Percentiles rank a stretch among this genome's conserved stretches.
These are phyloP conservation scores for Candida taoyuanica DNA, from an alignment of 805 yeast genomes.

Conservation along the genomic window DNA sequence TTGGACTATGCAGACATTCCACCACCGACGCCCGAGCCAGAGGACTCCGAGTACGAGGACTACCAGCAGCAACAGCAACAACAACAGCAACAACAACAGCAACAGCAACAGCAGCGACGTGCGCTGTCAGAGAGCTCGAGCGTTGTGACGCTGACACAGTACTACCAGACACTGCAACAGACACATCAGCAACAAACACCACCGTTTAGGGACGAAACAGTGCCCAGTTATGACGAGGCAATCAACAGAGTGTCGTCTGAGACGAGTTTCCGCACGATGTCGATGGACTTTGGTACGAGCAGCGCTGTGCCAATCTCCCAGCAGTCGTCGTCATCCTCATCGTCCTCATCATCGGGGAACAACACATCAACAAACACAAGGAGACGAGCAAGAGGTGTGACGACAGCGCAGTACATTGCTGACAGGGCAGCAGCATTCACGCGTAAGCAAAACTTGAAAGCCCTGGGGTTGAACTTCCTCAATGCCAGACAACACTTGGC, in stretches of 20 bases:
- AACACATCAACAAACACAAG: background rate
- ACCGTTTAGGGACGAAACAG: background rate
- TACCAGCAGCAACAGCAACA: slow-evolving; percentile 15
- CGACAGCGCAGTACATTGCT: slow-evolving; percentile 12
- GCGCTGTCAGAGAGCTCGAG: background rate
- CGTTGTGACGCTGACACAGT: background rate
- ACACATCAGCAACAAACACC: background rate
- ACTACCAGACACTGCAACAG: background rate
- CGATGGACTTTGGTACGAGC: too few species aligned
- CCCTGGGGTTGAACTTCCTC: slow-evolving; percentile 63
- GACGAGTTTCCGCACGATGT: background rate
- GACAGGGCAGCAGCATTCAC: slow-evolving; percentile 12
- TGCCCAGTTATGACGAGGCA: slow-evolving; percentile 1
- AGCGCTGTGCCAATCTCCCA: background rate
- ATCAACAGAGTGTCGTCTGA: background rate
- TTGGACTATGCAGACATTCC: slow-evolving; percentile 35
- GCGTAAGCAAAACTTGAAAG: slow-evolving; percentile 36
- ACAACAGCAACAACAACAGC: background rate
- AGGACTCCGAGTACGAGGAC: slow-evolving; percentile 23
- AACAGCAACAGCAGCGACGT: background rate
- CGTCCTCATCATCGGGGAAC: background rate
- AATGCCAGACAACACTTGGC: slow-evolving; percentile 74
- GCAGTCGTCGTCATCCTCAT: background rate
- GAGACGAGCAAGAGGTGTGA: slow-evolving; percentile 1
- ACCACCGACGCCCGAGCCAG: slow-evolving; percentile 33